Percentiles rank a stretch among this genome's conserved stretches.
phyloP scores from a whole-genome alignment of 306 rosid genomes.

The Fagus sylvatica region DNA sequence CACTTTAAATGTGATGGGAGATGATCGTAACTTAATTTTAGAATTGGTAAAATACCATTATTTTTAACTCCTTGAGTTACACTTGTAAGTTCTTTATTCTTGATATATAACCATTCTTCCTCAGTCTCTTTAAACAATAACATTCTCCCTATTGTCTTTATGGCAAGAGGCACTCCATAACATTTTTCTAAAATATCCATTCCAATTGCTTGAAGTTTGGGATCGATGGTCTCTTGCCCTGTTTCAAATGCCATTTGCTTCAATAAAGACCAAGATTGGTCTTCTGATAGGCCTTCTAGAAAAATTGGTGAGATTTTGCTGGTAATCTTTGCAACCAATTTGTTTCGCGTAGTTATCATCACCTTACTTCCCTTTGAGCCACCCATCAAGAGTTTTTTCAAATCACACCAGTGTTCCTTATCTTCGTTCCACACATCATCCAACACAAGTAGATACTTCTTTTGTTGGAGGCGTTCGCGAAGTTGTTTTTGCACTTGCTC shows the following conservation, averaged over 20 bases:
- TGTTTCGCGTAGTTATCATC: conserved; percentile 1
- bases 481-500: too few species aligned
- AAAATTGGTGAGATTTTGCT: neutral
- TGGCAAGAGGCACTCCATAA: neutral
- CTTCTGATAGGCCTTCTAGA: neutral
- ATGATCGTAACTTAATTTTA: neutral
- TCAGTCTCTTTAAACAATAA: neutral
- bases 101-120: neutral
- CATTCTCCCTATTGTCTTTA: neutral
- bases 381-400: neutral
- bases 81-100: too few species aligned
- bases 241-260: too few species aligned
- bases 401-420: neutral
- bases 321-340: neutral
- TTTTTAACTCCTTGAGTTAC: neutral
- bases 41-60: neutral
- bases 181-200: neutral
- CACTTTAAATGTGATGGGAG: neutral
- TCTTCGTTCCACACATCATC: neutral
- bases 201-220: neutral
- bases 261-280: neutral
- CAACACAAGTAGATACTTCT: neutral
- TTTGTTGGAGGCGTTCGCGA: neutral
- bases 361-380: neutral
- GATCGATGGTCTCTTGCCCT: neutral